These are phyloP conservation scores for Kluyveromyces nonfermentans DNA, from an alignment of 805 yeast genomes.

Conservation along the genomic window DNA sequence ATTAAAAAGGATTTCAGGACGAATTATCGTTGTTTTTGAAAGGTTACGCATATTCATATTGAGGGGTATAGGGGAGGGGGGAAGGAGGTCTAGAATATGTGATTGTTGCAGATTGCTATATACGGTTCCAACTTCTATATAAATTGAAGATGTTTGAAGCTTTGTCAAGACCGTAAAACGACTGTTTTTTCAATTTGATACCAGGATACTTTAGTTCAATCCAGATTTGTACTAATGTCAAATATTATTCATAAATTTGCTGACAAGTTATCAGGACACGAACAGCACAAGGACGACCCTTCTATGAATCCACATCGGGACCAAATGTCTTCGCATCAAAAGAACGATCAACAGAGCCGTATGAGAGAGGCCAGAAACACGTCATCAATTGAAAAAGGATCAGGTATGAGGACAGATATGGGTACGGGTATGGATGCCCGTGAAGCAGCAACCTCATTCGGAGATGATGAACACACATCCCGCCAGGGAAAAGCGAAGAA, in stretches of 20 bases:
- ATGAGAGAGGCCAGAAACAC: slow-evolving; percentile 1
- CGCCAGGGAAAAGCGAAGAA: slow-evolving; percentile 3
- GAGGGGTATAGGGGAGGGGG: too few relatives aligned
- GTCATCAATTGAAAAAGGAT: slow-evolving; percentile 5
- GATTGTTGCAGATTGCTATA: too few relatives aligned
- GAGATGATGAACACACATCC: slow-evolving; percentile 3
- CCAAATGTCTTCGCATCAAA: slow-evolving; percentile 4
- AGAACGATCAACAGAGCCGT: slow-evolving; percentile 1
- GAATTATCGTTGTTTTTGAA: too few relatives aligned
- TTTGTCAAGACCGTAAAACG: too few relatives aligned
- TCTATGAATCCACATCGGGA: slow-evolving; percentile 6
- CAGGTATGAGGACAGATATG: slow-evolving; percentile 6
- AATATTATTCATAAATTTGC: slow-evolving; percentile 25
- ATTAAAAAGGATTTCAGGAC: too few relatives aligned
- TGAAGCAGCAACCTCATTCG: slow-evolving; percentile 3
- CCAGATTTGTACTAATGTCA: too few relatives aligned
- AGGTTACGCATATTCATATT: too few relatives aligned
- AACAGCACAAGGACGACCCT: slow-evolving; percentile 8
- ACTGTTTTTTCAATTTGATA: too few relatives aligned
- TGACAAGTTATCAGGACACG: slow-evolving; percentile 24
- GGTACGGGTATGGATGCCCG: slow-evolving; percentile 1
- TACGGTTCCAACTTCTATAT: too few relatives aligned
- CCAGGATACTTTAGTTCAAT: too few relatives aligned
- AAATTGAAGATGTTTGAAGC: too few relatives aligned
- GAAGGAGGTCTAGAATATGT: too few relatives aligned